Evolutionary conservation across 208 protist species (phyloP), one percentile per base, ranked within the genome.

Genomic region (Phytomonas francai): DNA sequence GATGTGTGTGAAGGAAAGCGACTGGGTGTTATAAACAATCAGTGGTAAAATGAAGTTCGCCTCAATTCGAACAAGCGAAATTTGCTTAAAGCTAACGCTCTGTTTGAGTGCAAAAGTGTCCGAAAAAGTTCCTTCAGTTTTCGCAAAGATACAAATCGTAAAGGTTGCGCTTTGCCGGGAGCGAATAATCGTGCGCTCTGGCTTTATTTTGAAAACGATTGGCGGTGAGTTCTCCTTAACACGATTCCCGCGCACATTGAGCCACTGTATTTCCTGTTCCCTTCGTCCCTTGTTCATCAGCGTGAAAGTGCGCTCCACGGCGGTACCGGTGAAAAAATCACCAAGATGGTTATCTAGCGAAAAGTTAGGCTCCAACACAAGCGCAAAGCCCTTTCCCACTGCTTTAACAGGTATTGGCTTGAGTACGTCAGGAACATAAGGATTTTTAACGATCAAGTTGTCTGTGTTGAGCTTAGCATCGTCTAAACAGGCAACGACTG

Each of bases 251-350:
- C 88, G 84, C 27, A 78, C 57, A 60, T 88, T 87, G 34, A 83
- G 83, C 95, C 96, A 99, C 67, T 88, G 79, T 31, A 99, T 77
- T 45, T 94, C 85, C 70, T 97, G 87, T 31, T 88, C 70, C 59
- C 86, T 81, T 29, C 89, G 79, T 4, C 97, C 96, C 32, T 91
- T 76, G 84, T 99, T 99, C 45, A 83, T 65, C 16, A 99, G 66
- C 7, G 77, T 70, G 32, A 98, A 71, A 25, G 73, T 63, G 29
- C 81, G 73, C 34, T 67, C 42, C 14, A 90, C 74, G 22, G 65
- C 12, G 30, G 78, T 85, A 51, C 79, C 80, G 1, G 96, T 98
- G 73, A 98, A 95, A 27, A 91, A 77, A 74, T 97, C 83, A 8
- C 90, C 93, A 45, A 99, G 89, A 51, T 98, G 75, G 67, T 96